phyloP scores from a whole-genome alignment of 495 filamentous ascomycete genomes.

The Geoglossum glabrum region DNA sequence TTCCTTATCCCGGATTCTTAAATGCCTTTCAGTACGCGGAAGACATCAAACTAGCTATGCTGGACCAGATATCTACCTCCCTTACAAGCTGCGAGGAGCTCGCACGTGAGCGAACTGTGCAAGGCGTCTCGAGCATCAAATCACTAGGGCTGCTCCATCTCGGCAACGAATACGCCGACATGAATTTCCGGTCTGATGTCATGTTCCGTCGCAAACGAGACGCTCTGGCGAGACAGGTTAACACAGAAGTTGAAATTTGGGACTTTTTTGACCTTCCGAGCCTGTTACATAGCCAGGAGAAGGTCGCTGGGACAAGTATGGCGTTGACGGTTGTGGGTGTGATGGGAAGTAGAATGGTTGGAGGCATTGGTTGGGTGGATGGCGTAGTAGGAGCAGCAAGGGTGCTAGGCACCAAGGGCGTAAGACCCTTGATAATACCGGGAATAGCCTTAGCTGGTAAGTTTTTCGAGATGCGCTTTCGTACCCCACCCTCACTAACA shows the following conservation, averaged over 20 bases:
- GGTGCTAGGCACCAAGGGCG: conserved; percentile 63
- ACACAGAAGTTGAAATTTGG: conserved; percentile 68
- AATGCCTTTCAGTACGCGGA: conserved; percentile 82
- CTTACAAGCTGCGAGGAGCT: conserved; percentile 68
- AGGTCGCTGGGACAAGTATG: conserved; percentile 78
- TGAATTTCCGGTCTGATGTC: conserved; percentile 69
- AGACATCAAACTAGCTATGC: conserved; percentile 77
- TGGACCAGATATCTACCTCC: conserved; percentile 60
- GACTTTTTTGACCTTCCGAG: conserved; percentile 82
- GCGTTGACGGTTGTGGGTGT: conserved; percentile 83
- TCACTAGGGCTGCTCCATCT: conserved; percentile 74
- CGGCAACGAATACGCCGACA: conserved; percentile 61
- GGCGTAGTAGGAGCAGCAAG: conserved; percentile 60
- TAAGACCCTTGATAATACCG: conserved; percentile 65
- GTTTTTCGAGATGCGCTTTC: conserved; percentile 14
- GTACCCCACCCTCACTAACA: background rate
- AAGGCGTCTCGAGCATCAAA: conserved; percentile 74
- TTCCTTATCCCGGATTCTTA: conserved; percentile 72
- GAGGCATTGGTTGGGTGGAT: conserved; percentile 76
- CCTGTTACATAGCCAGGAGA: conserved; percentile 80
- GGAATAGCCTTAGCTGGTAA: conserved; percentile 57
- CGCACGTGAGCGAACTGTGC: conserved; percentile 54
- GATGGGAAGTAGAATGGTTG: conserved; percentile 57
- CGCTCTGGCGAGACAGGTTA: conserved; percentile 58
- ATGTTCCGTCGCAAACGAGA: conserved; percentile 82